Percentiles rank a stretch among this genome's conserved stretches.
Conservation (phyloP, 1,284 basidiomycete species). For the Sparassis latifolia region DNA sequence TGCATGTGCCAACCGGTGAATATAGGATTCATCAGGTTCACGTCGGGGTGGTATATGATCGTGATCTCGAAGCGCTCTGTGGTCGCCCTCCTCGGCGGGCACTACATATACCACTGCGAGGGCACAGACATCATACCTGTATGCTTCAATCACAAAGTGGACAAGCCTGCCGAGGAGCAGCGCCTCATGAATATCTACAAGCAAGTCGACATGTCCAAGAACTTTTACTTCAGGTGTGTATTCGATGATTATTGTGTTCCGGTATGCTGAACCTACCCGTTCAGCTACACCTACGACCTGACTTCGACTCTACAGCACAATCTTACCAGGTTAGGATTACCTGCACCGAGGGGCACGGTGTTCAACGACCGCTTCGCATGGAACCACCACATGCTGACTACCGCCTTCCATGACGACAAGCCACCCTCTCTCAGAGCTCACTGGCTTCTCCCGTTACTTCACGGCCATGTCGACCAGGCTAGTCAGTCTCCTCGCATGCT, state of each 20-base stretch:
- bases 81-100: conserved; percentile 91
- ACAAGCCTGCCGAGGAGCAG: conserved; percentile 79
- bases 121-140: conserved; percentile 82
- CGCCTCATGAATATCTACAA: conserved; percentile 90
- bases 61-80: conserved; percentile 87
- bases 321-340: conserved; percentile 47
- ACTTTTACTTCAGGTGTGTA: conserved; percentile 93
- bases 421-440: conserved; percentile 45
- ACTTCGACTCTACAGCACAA: conserved; percentile 95
- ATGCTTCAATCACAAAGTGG: conserved; percentile 68
- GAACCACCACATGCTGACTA: conserved; percentile 89
- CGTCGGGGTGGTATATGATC: conserved; percentile 89
- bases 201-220: conserved; percentile 96
- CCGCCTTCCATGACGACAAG: conserved; percentile 43
- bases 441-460: conserved; percentile 92
- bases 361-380: conserved; percentile 93
- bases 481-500: conserved; percentile 51
- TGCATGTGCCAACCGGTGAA: neutral
- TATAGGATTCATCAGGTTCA: conserved; percentile 84
- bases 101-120: conserved; percentile 97
- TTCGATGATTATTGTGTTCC: neutral
- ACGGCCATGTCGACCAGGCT: conserved; percentile 97
- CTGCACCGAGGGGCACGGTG: conserved; percentile 38
- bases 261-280: neutral
- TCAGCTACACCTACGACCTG: conserved; percentile 94